Evolutionary conservation across 148 eudicot species (phyloP).

Genomic region (Rhododendron molle): DNA sequence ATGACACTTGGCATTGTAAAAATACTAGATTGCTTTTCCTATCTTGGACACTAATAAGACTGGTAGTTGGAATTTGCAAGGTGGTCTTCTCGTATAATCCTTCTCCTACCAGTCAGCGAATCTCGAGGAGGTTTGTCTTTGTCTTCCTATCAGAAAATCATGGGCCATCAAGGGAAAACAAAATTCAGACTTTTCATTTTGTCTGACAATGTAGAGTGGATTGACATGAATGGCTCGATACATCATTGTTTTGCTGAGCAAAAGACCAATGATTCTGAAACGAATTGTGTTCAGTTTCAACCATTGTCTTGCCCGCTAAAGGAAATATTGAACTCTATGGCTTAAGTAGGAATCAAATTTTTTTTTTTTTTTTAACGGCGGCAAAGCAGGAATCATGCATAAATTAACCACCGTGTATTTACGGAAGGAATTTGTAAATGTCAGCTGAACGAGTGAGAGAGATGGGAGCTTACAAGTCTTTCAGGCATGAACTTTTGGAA

Average conservation of each 20-base stretch:
- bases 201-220: background rate
- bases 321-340: background rate
- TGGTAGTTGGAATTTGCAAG: background rate
- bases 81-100: background rate
- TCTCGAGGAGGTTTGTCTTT: background rate
- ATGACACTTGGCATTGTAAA: background rate
- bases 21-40: background rate
- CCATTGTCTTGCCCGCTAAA: background rate
- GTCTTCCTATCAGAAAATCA: background rate
- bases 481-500: slow-evolving; percentile 18
- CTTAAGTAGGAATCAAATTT: no score
- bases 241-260: background rate
- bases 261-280: background rate
- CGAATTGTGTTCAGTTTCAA: background rate
- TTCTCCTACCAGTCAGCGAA: background rate
- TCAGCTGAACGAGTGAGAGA: background rate
- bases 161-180: background rate
- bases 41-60: background rate
- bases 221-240: background rate
- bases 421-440: no score
- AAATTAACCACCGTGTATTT: background rate
- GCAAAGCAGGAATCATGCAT: background rate
- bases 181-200: background rate
- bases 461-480: slow-evolving; percentile 21
- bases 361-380: no score